A percentile compares a stretch with the other conserved stretches of the same genome.
Conservation (phyloP, 163 green algal genomes). For the Chlamydomonas reinhardtii region DNA sequence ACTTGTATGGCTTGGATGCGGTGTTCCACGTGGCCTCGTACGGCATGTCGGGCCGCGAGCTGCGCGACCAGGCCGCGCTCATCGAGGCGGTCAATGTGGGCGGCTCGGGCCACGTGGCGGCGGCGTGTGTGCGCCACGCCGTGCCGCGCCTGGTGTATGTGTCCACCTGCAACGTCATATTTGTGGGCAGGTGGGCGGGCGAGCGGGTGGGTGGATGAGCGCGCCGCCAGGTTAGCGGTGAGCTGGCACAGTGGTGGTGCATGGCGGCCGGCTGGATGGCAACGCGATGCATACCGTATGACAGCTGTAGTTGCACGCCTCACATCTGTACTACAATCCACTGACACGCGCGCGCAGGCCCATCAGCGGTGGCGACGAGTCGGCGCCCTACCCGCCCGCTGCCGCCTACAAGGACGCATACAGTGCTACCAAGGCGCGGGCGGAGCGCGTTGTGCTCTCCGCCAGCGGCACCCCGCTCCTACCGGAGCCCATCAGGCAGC, state of each 20-base stretch:
- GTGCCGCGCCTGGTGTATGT: conserved; percentile 52
- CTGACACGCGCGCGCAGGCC: conserved; percentile 16
- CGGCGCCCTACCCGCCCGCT: conserved; percentile 26
- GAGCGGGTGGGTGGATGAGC: no score
- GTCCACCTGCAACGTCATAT: conserved; percentile 51
- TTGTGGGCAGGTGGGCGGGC: conserved; percentile 33
- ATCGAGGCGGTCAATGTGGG: conserved; percentile 50
- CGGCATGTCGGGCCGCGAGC: conserved; percentile 56
- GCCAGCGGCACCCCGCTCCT: conserved; percentile 25
- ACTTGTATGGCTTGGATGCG: background rate
- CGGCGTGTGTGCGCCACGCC: conserved; percentile 23
- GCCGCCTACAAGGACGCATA: conserved; percentile 52
- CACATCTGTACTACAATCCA: no score
- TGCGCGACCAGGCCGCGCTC: background rate
- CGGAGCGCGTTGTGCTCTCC: conserved; percentile 36
- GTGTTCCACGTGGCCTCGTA: conserved; percentile 57
- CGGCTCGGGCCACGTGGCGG: conserved; percentile 43
- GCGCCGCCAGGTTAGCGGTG: no score
- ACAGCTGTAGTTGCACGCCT: no score
- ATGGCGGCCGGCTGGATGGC: no score
- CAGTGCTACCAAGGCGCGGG: conserved; percentile 46
- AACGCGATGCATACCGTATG: no score
- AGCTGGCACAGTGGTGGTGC: no score
- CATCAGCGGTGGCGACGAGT: conserved; percentile 36
- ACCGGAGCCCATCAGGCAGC: background rate